These are phyloP conservation scores for Morella rubra DNA, from an alignment of 306 rosid genomes.

Conservation along the genomic window DNA sequence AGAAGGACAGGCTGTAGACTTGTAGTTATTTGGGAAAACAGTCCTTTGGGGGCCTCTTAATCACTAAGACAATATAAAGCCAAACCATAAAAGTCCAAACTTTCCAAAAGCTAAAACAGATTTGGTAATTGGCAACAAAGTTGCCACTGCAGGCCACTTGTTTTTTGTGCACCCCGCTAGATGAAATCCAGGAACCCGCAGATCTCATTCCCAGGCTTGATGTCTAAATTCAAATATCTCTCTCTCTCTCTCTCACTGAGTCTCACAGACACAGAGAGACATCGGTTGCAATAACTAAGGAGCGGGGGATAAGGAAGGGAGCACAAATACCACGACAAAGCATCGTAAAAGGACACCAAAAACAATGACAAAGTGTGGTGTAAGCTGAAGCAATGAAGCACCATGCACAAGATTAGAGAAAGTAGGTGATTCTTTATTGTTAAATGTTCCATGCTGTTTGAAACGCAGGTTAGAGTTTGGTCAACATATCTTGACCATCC, in stretches of 20 bases:
- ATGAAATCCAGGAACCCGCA: slow-evolving; percentile 4
- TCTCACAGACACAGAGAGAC: too few species aligned
- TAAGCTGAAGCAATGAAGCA: slow-evolving; percentile 26
- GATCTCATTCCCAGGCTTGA: slow-evolving; percentile 12
- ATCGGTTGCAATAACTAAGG: slow-evolving; percentile 18
- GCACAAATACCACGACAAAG: slow-evolving; percentile 39
- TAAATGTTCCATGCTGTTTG: too few species aligned
- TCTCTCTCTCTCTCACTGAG: background rate
- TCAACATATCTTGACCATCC: too few species aligned
- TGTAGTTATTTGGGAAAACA: slow-evolving; percentile 11
- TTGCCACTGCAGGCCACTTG: slow-evolving; percentile 23
- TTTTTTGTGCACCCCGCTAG: background rate
- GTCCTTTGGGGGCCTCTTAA: background rate
- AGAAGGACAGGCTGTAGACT: background rate
- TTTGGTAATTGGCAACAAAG: background rate
- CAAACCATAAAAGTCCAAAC: slow-evolving; percentile 36
- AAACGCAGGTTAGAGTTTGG: too few species aligned
- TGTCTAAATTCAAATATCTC: slow-evolving; percentile 26
- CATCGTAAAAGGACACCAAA: slow-evolving; percentile 22
- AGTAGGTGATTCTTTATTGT: too few species aligned
- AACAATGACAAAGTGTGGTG: slow-evolving; percentile 14
- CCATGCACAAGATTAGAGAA: slow-evolving; percentile 29
- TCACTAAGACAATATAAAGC: slow-evolving; percentile 34
- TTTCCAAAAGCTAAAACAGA: slow-evolving; percentile 9
- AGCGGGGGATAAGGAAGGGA: slow-evolving; percentile 30